Percentiles rank a stretch among this genome's conserved stretches.
phyloP scores from a whole-genome alignment of 2,329 filamentous ascomycete genomes.

The Zasmidium cellare region DNA sequence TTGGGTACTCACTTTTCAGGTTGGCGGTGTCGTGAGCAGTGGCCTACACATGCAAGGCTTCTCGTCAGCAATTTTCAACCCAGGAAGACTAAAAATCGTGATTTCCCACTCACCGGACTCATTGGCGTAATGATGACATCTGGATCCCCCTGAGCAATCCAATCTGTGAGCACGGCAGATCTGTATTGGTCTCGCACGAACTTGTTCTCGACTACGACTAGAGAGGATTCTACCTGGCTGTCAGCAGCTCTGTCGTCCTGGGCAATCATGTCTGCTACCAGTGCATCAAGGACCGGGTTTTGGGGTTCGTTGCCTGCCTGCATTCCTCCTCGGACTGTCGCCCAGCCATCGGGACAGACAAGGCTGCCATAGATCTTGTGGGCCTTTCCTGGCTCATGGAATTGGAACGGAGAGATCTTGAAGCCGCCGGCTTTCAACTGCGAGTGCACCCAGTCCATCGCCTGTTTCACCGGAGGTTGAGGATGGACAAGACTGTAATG shows the following conservation, averaged over 20 bases:
- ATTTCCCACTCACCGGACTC: constrained; percentile 3
- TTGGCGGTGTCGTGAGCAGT: neutral
- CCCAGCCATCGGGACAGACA: constrained; percentile 5
- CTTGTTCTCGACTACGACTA: neutral
- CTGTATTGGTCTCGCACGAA: constrained; percentile 1
- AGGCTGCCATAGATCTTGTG: constrained; percentile 4
- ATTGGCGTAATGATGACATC: constrained; percentile 9
- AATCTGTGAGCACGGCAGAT: neutral
- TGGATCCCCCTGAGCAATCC: constrained; percentile 7
- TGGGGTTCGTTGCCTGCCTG: constrained; percentile 3
- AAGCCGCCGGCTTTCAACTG: constrained; percentile 1
- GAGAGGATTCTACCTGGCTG: neutral
- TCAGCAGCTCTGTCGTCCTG: neutral
- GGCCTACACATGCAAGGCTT: neutral
- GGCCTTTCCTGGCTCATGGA: constrained; percentile 2
- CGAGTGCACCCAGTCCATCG: constrained; percentile 1
- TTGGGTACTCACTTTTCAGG: neutral
- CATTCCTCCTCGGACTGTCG: neutral
- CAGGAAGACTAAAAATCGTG: too few species aligned
- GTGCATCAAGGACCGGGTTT: neutral
- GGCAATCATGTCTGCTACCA: neutral
- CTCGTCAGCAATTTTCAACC: neutral
- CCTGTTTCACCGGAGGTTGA: neutral
- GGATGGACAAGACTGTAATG: constrained; percentile 3
- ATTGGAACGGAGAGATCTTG: neutral